Evolutionary conservation across 2,329 filamentous ascomycete species (phyloP).

Genomic region (Colletotrichum magnum): DNA sequence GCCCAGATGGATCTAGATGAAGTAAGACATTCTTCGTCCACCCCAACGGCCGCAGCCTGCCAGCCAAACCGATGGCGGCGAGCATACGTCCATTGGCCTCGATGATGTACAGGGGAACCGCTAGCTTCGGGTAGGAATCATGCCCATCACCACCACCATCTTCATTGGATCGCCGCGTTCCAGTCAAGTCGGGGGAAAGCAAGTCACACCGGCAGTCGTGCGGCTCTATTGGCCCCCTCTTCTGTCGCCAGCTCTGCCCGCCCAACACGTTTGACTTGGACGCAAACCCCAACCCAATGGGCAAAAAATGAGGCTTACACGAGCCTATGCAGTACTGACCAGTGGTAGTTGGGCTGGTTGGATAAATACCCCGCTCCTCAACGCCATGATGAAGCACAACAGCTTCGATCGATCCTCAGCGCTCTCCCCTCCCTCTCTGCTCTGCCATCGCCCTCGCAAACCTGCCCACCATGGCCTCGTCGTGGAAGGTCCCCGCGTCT

Average conservation of each 20-base stretch:
- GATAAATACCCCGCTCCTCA: conserved; percentile 34
- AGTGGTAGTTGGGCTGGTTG: background rate
- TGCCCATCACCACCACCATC: background rate
- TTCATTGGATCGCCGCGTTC: background rate
- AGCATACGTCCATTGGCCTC: background rate
- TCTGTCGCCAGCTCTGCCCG: background rate
- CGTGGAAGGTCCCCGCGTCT: background rate
- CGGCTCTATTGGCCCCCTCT: conserved; percentile 27
- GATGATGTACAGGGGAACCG: background rate
- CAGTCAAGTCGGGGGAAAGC: background rate
- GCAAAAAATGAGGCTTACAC: conserved; percentile 35
- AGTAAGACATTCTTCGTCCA: background rate
- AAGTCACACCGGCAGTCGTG: background rate
- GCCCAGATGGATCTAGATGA: background rate
- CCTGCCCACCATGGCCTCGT: background rate
- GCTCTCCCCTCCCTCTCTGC: background rate
- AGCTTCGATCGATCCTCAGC: background rate
- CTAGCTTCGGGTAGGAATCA: background rate
- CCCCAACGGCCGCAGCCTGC: background rate
- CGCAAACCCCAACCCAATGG: conserved; percentile 18
- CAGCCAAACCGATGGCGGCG: background rate
- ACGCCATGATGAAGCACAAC: background rate
- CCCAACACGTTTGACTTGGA: background rate
- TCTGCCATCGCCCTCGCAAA: background rate
- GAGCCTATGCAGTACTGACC: conserved; percentile 2